Base-by-base conservation (phyloP, 306 rosid species). In the Hippophae rhamnoides region DNA sequence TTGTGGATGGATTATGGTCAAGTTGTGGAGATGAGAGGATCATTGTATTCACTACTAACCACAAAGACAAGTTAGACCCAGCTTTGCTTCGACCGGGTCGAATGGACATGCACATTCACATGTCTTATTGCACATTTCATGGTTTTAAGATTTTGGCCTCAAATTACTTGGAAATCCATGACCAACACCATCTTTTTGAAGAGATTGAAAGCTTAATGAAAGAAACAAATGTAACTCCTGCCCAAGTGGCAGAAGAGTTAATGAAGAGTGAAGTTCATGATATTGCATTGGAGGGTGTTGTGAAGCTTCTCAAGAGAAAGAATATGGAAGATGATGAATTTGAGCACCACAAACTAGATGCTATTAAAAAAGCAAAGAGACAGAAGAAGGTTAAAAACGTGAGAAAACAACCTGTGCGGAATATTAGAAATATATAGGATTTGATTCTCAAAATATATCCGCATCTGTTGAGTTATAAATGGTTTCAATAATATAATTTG, bases 1-100 rank as follows among this genome's bases (percentile, higher is more conserved):
- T 73, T 69, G 53, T 58, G 27, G 78, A 73, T 51, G 78, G 78
- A 38, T 31, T 67, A 2, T 73, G 78, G 78, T 73, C 78, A 13
- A 63, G 73, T 41, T 61, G 66, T 41, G 73, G 65, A n/a, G 78
- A 73, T 26, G 69, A 67, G 60, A 61, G 78, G 55, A 73, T 73
- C 41, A 52, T 67, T 23, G 56, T 73, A 5, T 52, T 73, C 69
- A 73, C 78, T 46, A 73, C 73, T 42, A 73, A 68, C 48, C 69
- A 68, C 57, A 62, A 52, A 52, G 56, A 58, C 44, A 43, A 54
- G 47, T 61, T 73, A 10, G 78, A 73, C 54, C 54, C 78, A 0
- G 78, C 69, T 13, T 48, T 73, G 69, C 40, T 73, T 41, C 69
- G 73, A 12, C 72, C 78, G 0, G 78, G 78, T 5, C 78, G 78